These are phyloP conservation scores for Astrocystis sublimbata DNA, from an alignment of 495 filamentous ascomycete species.

Conservation along the genomic window DNA sequence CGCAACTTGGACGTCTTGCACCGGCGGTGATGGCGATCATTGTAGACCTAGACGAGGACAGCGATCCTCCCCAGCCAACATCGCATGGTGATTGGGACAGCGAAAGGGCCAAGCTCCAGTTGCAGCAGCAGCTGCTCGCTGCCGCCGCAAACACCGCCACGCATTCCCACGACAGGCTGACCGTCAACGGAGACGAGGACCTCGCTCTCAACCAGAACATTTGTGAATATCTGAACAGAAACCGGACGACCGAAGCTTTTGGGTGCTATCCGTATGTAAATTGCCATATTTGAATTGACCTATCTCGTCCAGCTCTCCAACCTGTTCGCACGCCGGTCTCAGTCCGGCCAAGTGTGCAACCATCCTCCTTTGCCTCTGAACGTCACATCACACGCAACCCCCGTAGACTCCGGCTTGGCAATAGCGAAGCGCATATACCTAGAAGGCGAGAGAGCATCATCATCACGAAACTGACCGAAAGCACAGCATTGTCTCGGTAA, in stretches of 20 bases:
- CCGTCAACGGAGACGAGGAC: conserved; percentile 22
- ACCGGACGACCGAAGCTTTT: conserved; percentile 73
- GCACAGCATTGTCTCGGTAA: conserved; percentile 70
- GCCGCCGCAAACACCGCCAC: conserved; percentile 27
- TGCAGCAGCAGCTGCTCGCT: conserved; percentile 19
- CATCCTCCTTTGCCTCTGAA: conserved; percentile 19
- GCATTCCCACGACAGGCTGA: conserved; percentile 17
- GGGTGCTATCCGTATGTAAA: conserved; percentile 82
- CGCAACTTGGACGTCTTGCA: neutral
- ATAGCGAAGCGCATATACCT: conserved; percentile 8
- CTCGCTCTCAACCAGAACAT: conserved; percentile 28
- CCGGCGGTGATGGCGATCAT: conserved; percentile 58
- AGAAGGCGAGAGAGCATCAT: conserved; percentile 23
- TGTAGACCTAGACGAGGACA: conserved; percentile 63
- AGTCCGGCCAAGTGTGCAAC: neutral
- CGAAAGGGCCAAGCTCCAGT: conserved; percentile 25
- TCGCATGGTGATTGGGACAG: conserved; percentile 28
- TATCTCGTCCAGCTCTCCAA: conserved; percentile 23
- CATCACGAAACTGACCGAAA: conserved; percentile 30
- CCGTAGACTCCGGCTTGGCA: neutral
- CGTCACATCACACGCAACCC: neutral
- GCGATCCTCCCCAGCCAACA: conserved; percentile 47
- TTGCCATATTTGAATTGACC: conserved; percentile 27
- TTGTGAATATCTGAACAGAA: conserved; percentile 64
- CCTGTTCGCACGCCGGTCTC: conserved; percentile 22